phyloP scores from a whole-genome alignment of 345 rosid genomes.

The Populus simonii region DNA sequence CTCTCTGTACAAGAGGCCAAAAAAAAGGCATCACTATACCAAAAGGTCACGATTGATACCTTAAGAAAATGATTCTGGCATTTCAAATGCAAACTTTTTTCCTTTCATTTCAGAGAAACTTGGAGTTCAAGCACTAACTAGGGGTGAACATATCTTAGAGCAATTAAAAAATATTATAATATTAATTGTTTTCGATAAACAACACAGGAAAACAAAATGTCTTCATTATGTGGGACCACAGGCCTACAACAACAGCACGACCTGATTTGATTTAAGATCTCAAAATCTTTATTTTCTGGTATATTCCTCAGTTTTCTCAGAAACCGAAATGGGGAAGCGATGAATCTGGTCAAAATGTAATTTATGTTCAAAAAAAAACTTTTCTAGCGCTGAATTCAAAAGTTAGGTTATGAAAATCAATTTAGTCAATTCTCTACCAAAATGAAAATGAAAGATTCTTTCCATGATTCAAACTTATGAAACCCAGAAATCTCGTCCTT shows the following conservation, averaged over 20 bases:
- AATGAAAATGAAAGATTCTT: not conserved
- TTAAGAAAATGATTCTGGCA: not conserved
- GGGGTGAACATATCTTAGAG: not conserved
- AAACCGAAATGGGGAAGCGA: not conserved
- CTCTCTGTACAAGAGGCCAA: too few relatives aligned
- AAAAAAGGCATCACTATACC: not conserved
- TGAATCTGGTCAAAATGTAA: not conserved
- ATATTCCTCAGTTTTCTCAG: not conserved
- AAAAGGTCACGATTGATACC: not conserved
- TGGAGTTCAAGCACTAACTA: not conserved
- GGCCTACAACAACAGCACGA: not conserved
- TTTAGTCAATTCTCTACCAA: not conserved
- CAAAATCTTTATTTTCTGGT: not conserved
- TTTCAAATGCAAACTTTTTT: not conserved
- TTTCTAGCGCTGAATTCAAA: not conserved
- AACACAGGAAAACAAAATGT: not conserved
- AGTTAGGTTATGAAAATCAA: not conserved
- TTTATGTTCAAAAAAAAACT: not conserved
- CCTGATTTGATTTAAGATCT: not conserved
- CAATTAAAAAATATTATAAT: not conserved
- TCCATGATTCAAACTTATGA: not conserved
- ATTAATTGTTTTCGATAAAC: not conserved
- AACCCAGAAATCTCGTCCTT: not conserved
- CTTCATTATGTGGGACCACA: not conserved
- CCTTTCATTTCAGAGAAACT: not conserved